Evolutionary conservation across 2,329 filamentous ascomycete genomes (phyloP).

Genomic region (Massarina eburnea): DNA sequence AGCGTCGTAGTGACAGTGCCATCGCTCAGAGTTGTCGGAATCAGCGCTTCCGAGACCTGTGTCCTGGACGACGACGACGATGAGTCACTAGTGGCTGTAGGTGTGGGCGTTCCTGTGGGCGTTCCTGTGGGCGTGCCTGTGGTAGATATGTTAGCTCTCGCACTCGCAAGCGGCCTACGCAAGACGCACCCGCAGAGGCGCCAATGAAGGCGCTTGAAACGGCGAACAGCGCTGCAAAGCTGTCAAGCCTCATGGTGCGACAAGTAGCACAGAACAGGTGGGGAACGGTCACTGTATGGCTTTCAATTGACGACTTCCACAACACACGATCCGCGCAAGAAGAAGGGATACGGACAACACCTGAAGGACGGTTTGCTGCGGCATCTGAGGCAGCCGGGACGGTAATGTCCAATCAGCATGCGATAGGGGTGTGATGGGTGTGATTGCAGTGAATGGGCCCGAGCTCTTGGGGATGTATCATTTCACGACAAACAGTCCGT

Average conservation of each 20-base stretch:
- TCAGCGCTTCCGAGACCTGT: constrained; percentile 16
- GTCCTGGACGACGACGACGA: constrained; percentile 12
- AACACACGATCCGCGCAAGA: background rate
- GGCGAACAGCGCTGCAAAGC: constrained; percentile 13
- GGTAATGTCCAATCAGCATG: background rate
- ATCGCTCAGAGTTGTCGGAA: constrained; percentile 21
- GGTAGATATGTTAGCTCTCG: background rate
- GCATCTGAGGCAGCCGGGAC: background rate
- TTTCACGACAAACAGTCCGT: constrained; percentile 7
- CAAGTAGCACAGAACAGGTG: background rate
- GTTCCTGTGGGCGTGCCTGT: background rate
- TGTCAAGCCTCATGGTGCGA: background rate
- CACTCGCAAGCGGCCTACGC: constrained; percentile 1
- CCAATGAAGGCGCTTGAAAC: constrained; percentile 15
- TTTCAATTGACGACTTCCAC: background rate
- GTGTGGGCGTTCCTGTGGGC: background rate
- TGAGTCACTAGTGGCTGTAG: background rate
- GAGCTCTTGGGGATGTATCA: constrained; percentile 1
- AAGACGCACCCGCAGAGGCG: constrained; percentile 19
- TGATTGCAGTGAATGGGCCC: constrained; percentile 7
- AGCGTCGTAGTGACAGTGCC: constrained; percentile 20
- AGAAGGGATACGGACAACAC: background rate
- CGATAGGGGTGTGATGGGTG: constrained; percentile 3
- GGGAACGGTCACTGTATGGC: background rate
- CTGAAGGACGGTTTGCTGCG: background rate